Base-by-base conservation (phyloP, 352 stramenopile genomes). In the Globisporangium parvum region DNA sequence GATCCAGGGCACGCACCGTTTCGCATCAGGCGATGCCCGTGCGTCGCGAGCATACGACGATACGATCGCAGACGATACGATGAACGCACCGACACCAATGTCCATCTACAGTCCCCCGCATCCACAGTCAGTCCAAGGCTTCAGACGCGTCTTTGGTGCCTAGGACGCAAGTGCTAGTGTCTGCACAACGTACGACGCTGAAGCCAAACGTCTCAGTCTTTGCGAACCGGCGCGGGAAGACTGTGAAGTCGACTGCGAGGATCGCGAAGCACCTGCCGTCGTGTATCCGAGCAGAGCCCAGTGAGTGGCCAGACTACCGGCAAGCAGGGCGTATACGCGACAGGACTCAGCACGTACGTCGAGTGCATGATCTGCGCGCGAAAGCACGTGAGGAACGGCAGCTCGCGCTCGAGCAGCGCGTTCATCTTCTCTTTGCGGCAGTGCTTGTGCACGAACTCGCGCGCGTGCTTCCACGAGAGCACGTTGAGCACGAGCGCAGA, bases 171-270 rank as follows among this genome's bases (percentile, higher is more conserved):
- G 31, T 23, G 12, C 9, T 4, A 35, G 10, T 15, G 23, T 20
- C 18, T 18, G 6, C 21, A 9, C 14, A 17, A 63, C 76, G 51
- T 72, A 92, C 84, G 67, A 98, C 87, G 46, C 96, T 97, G 60
- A 97, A 98, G 44, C 97, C 96, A 55, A 87, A 87, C 21, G 80
- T 88, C 82, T 99, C 96, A 11, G 96, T 98, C 73, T 98, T 98
- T 49, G 86, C 88, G 53, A 98, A 97, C 9, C 92, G 80, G 33
- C 97, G 80, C 53, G 97, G 97, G 65, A 99, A 99, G 8, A 98
- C 56, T 10, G 78, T 84, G 71, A 99, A 99, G 58, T 99, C 97
- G 4, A 99, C 95, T 2, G 96, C 96, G n/a, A 99, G 70, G 55
- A 99, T 99, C 39, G 87, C 84, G 35, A 94, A 88, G 35, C 79